Base-by-base conservation (phyloP, 176 grass and related monocot species). In the Hsuehochloa calcarea region DNA sequence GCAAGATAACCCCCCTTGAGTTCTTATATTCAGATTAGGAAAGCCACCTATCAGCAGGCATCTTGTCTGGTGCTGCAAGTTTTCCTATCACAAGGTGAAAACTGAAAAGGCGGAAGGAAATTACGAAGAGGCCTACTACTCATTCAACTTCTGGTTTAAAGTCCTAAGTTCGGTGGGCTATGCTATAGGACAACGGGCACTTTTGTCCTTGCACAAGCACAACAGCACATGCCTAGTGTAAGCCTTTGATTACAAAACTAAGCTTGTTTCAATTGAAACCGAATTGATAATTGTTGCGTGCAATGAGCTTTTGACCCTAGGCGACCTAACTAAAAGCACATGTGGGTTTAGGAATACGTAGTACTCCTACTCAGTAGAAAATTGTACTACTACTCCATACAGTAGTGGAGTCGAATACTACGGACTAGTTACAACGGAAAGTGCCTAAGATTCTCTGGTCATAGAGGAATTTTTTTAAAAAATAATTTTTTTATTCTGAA, bases 181-280 rank as follows among this genome's bases (percentile, higher is more conserved):
- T 15, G 41, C n/a, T n/a, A 46, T 46, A 13, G 40, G 19, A n/a
- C 23, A 9, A 49, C 22, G 3, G 35, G 8, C 65, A 35, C 19
- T 19, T 43, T 65, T 4, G 26, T 22, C 61, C 20, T 17, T 61
- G 84, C 13, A 63, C 60, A 29, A 2, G 84, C 13, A 63, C 60
- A 29, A 0, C 65, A 26, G 40, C 52, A 31, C 49, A 68, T 68
- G 73, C 17, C 39, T 41, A 27, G 72, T 8, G 26, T 52, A 52
- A 65, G 2, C 77, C 54, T 61, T 66, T 45, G n/a, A 12, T 74
- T 87, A 56, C 35, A 44, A 52, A 87, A 41, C 71, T 56, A 64
- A 3, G 14, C 12, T 15, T 8, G n/a, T 40, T 45, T 19, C 10
- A 7, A 29, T 62, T 27, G 40, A 50, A 14, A 71, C 29, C 12